Conservation (phyloP, 2,329 filamentous ascomycete genomes). For the Neofusicoccum parvum region DNA sequence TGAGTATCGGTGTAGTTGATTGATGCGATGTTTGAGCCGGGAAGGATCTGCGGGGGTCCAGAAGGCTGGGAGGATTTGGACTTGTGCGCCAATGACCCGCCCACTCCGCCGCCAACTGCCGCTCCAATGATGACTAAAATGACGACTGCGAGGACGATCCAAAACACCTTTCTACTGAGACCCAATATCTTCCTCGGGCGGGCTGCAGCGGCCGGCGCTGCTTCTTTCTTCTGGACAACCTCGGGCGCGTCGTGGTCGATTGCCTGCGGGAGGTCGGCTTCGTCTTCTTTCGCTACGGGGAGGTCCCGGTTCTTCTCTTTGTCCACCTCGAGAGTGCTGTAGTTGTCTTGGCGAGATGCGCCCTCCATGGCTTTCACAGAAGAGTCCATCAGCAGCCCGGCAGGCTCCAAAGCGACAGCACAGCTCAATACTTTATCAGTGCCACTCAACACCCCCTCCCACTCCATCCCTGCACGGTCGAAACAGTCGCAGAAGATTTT, state of each 20-base stretch:
- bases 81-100: neutral
- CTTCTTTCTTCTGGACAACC: neutral
- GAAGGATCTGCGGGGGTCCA: neutral
- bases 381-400: too few relatives aligned
- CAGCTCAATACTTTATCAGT: neutral
- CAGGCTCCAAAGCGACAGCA: neutral
- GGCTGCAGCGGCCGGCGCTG: neutral
- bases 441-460: neutral
- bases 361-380: neutral
- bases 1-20: neutral
- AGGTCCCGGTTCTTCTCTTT: neutral
- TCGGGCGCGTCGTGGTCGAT: neutral
- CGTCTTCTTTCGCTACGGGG: neutral
- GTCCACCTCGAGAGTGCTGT: constrained; percentile 3
- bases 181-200: neutral
- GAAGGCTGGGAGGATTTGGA: neutral
- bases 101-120: constrained; percentile 2
- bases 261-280: neutral
- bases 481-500: neutral
- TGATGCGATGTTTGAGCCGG: neutral
- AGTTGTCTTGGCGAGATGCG: neutral
- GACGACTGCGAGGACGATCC: neutral
- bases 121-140: neutral
- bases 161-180: neutral
- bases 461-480: neutral